Percentiles rank a stretch among this genome's conserved stretches.
Evolutionary conservation across 148 eudicot genomes (phyloP).

Genomic region (Silene uniflora): DNA sequence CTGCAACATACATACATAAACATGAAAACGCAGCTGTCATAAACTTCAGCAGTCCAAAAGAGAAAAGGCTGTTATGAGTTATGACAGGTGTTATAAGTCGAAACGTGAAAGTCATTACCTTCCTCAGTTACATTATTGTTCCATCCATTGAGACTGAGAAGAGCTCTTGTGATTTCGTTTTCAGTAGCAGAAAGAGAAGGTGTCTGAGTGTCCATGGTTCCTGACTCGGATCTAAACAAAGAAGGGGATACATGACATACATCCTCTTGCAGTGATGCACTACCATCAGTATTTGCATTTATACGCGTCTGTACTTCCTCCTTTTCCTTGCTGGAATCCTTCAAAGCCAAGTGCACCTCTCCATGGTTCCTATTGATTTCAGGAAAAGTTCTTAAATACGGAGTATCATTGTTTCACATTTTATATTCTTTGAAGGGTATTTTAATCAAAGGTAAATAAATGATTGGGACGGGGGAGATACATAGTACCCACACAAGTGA

Average conservation of each 20-base stretch:
- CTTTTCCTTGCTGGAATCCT: neutral
- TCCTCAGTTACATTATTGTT: neutral
- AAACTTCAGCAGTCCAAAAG: neutral
- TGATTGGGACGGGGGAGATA: too few species aligned
- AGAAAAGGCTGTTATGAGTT: neutral
- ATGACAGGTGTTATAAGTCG: neutral
- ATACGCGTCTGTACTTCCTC: neutral
- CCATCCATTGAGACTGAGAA: neutral
- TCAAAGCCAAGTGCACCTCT: neutral
- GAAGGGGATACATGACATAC: neutral
- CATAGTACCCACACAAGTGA: too few species aligned
- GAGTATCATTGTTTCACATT: too few species aligned
- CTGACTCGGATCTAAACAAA: neutral
- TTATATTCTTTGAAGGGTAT: too few species aligned
- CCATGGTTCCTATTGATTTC: too few species aligned
- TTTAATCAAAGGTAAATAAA: too few species aligned
- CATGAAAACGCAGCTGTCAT: neutral
- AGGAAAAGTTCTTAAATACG: too few species aligned
- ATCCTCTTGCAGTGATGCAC: slow-evolving; percentile 8
- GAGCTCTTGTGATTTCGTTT: slow-evolving; percentile 9
- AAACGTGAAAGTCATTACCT: neutral
- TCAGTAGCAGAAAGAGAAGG: slow-evolving; percentile 3
- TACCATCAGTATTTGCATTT: neutral
- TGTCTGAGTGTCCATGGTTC: neutral
- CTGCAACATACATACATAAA: slow-evolving; percentile 15